Conservation (phyloP, 2,329 filamentous ascomycete genomes). For the Aureobasidium lini region DNA sequence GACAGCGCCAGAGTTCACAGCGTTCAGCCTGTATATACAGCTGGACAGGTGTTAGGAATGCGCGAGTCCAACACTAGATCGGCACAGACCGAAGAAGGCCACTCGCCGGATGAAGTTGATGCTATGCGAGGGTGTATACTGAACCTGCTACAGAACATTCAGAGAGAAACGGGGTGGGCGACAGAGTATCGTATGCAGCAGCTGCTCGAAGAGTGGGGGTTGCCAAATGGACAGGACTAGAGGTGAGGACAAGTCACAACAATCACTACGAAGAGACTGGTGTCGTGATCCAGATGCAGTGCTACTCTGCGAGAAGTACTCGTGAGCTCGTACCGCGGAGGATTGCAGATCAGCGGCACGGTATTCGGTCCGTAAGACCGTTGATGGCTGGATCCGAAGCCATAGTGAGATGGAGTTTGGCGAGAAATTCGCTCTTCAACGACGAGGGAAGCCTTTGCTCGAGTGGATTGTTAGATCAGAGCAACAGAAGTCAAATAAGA, state of each 20-base stretch:
- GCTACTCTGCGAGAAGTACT: not conserved
- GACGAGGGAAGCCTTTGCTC: no score
- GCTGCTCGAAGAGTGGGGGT: constrained; percentile 42
- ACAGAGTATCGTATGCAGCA: constrained; percentile 54
- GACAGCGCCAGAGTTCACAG: constrained; percentile 51
- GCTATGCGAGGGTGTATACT: constrained; percentile 50
- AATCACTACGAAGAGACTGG: not conserved
- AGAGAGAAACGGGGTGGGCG: constrained; percentile 57
- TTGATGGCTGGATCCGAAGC: not conserved
- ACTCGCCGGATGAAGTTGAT: constrained; percentile 20
- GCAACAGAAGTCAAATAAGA: not conserved
- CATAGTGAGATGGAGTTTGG: no score
- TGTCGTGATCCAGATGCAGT: not conserved
- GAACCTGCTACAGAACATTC: constrained; percentile 49
- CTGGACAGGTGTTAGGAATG: constrained; percentile 50
- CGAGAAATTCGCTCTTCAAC: no score
- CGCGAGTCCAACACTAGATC: not conserved
- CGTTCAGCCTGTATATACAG: constrained; percentile 54
- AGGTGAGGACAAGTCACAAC: not conserved
- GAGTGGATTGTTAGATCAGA: not conserved
- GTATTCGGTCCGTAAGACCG: not conserved
- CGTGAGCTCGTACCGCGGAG: not conserved
- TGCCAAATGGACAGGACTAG: constrained; percentile 6
- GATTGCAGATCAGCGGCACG: constrained; percentile 7
- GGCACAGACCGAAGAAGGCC: constrained; percentile 21